These are phyloP conservation scores for Plasmodium reichenowi DNA, from an alignment of 169 alveolate genomes.

Conservation along the genomic window DNA sequence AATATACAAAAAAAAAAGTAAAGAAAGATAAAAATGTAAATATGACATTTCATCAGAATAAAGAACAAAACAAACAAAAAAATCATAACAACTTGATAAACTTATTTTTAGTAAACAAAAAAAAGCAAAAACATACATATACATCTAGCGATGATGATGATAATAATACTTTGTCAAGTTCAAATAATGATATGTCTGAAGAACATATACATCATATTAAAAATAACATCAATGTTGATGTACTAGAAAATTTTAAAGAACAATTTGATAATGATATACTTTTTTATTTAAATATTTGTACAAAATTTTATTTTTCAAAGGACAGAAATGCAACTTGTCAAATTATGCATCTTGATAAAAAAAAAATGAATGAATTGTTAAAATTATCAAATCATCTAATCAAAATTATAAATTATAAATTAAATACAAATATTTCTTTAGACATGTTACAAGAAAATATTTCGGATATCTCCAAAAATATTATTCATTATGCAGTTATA, in stretches of 20 bases:
- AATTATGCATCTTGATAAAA: conserved; percentile 52
- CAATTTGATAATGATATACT: conserved; percentile 62
- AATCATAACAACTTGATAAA: background rate
- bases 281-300: conserved; percentile 62
- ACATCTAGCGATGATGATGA: background rate
- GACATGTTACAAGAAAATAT: conserved; percentile 31
- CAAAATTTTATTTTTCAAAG: conserved; percentile 58
- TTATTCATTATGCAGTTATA: conserved; percentile 64
- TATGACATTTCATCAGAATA: background rate
- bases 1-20: conserved; percentile 16
- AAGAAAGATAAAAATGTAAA: background rate
- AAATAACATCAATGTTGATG: background rate
- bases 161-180: background rate
- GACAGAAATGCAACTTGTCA: conserved; percentile 33
- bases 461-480: conserved; percentile 45
- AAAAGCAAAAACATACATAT: conserved; percentile 3
- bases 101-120: conserved; percentile 20
- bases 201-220: background rate
- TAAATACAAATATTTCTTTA: conserved; percentile 45
- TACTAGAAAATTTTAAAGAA: conserved; percentile 31
- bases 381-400: conserved; percentile 65
- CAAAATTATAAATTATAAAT: conserved; percentile 49
- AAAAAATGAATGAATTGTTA: conserved; percentile 64
- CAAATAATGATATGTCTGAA: background rate
- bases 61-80: background rate